phyloP scores from a whole-genome alignment of 768 basidiomycete species.

The Psilocybe subaeruginosa region DNA sequence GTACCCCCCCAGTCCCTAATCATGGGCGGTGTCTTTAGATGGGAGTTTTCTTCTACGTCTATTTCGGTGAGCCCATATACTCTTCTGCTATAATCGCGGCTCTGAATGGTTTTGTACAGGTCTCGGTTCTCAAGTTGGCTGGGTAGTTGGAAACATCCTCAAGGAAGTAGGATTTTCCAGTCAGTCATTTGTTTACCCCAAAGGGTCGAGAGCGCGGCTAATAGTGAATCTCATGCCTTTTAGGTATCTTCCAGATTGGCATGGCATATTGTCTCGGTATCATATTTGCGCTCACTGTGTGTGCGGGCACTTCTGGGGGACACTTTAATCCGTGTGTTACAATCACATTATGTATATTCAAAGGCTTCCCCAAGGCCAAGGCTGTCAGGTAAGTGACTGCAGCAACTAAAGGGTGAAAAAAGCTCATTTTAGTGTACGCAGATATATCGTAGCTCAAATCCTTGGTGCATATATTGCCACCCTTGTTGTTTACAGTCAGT shows the following conservation, averaged over 20 bases:
- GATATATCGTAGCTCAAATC: conserved; percentile 70
- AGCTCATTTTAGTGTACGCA: background rate
- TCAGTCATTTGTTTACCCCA: conserved; percentile 30
- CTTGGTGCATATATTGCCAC: conserved; percentile 68
- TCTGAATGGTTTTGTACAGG: conserved; percentile 33
- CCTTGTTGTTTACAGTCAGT: conserved; percentile 64
- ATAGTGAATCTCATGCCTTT: conserved; percentile 3
- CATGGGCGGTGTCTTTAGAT: conserved; percentile 34
- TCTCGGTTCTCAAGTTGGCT: conserved; percentile 56
- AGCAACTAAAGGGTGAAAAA: background rate
- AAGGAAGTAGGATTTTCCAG: conserved; percentile 49
- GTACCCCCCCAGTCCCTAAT: background rate
- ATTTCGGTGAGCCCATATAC: conserved; percentile 41
- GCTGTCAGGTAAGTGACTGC: conserved; percentile 25
- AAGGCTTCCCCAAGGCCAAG: conserved; percentile 55
- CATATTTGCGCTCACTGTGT: conserved; percentile 57
- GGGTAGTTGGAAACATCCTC: conserved; percentile 48
- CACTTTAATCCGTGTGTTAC: conserved; percentile 73
- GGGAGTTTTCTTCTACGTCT: conserved; percentile 66
- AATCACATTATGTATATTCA: conserved; percentile 52
- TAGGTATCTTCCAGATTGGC: conserved; percentile 61
- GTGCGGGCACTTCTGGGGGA: conserved; percentile 56
- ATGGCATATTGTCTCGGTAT: conserved; percentile 63
- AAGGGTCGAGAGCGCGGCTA: background rate
- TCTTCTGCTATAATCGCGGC: background rate